Conservation (phyloP, 495 filamentous ascomycete genomes). For the Tuber magnatum region DNA sequence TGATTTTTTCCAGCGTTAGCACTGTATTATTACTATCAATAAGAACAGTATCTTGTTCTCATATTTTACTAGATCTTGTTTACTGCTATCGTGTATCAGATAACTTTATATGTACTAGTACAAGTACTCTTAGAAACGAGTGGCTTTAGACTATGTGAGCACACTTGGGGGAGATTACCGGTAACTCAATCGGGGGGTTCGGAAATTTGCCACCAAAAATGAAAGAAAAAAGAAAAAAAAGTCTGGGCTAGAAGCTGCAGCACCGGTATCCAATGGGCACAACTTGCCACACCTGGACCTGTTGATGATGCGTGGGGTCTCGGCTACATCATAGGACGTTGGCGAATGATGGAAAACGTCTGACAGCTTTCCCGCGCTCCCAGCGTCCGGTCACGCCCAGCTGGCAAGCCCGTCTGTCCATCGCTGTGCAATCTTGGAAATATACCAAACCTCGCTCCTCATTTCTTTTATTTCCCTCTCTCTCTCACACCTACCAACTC, state of each 20-base stretch:
- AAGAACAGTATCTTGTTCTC: background rate
- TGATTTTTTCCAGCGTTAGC: background rate
- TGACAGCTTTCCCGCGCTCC: background rate
- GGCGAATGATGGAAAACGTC: background rate
- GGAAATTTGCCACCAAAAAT: background rate
- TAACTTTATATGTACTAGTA: background rate
- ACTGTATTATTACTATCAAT: background rate
- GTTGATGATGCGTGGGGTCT: constrained; percentile 8
- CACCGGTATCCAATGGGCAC: background rate
- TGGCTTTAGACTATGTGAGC: background rate
- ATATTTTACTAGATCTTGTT: constrained; percentile 1
- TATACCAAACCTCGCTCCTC: constrained; percentile 3
- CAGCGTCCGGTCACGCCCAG: background rate
- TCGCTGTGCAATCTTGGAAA: constrained; percentile 6
- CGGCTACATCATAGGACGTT: constrained; percentile 17
- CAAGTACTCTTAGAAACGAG: background rate
- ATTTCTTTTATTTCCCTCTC: background rate
- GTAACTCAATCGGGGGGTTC: background rate
- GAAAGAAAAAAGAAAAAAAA: background rate
- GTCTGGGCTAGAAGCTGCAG: background rate
- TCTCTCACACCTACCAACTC: background rate
- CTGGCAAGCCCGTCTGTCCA: constrained; percentile 4
- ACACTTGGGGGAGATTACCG: background rate
- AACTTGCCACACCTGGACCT: background rate
- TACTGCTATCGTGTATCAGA: background rate